Evolutionary conservation across 2,329 filamentous ascomycete species (phyloP).

Genomic region (Didymella glomerata): DNA sequence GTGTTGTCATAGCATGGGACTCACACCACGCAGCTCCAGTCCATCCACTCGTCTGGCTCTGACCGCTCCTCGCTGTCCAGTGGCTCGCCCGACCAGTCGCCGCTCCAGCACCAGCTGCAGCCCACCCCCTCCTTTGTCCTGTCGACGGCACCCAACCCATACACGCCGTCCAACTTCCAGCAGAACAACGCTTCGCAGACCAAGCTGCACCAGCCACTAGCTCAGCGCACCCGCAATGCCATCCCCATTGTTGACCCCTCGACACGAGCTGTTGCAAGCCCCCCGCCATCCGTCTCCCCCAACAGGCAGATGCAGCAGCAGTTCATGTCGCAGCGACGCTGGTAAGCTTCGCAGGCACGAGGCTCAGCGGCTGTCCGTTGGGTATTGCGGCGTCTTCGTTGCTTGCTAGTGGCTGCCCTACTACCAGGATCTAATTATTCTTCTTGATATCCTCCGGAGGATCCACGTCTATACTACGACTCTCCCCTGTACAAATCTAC

Average conservation of each 20-base stretch:
- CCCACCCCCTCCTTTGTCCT: conserved; percentile 77
- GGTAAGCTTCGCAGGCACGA: conserved; percentile 53
- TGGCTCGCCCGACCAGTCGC: conserved; percentile 90
- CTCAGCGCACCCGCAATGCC: conserved; percentile 89
- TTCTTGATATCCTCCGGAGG: conserved; percentile 52
- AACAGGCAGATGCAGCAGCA: conserved; percentile 68
- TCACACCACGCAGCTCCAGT: conserved; percentile 73
- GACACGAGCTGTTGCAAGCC: conserved; percentile 90
- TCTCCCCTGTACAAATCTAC: conserved; percentile 55
- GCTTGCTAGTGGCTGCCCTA: conserved; percentile 52
- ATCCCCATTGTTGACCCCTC: conserved; percentile 98
- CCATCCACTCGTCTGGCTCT: conserved; percentile 86
- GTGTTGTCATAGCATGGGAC: conserved; percentile 38
- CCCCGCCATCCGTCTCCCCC: conserved; percentile 76
- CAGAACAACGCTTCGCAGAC: conserved; percentile 63
- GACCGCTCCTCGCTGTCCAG: conserved; percentile 95
- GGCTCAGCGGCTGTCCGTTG: conserved; percentile 43
- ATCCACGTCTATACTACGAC: conserved; percentile 52
- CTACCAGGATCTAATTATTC: conserved; percentile 47
- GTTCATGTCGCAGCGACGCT: conserved; percentile 57
- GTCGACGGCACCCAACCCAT: conserved; percentile 66
- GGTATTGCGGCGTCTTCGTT: conserved; percentile 51
- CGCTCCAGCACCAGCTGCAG: conserved; percentile 82
- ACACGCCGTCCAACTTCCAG: conserved; percentile 70
- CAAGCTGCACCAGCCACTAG: conserved; percentile 90